phyloP scores from a whole-genome alignment of 371 early-diverging fungal species.

The Mortierella sp. region DNA sequence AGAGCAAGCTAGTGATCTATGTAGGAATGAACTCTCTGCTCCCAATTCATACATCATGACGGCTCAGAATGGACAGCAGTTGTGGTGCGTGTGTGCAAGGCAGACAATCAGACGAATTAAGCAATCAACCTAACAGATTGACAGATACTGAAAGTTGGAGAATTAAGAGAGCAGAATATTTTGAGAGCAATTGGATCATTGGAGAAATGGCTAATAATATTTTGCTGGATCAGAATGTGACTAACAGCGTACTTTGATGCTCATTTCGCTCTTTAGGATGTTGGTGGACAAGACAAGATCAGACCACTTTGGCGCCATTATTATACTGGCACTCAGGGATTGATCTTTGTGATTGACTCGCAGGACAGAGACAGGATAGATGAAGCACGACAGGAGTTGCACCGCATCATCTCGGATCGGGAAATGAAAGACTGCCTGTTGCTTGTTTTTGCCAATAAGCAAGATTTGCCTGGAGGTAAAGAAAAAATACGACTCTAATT shows the following conservation, averaged over 20 bases:
- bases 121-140: too few species aligned
- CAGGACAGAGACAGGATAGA: slow-evolving; percentile 86
- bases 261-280: slow-evolving; percentile 68
- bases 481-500: too few species aligned
- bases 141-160: neutral
- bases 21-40: neutral
- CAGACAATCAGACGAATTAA: too few species aligned
- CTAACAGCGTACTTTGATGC: neutral
- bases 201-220: slow-evolving; percentile 19
- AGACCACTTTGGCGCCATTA: slow-evolving; percentile 92
- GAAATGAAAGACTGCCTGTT: slow-evolving; percentile 88
- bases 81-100: too few species aligned
- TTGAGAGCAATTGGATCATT: slow-evolving; percentile 12
- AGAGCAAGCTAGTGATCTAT: too few species aligned
- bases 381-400: slow-evolving; percentile 87
- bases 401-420: slow-evolving; percentile 83
- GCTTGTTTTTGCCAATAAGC: slow-evolving; percentile 91
- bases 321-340: slow-evolving; percentile 88
- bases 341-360: slow-evolving; percentile 92
- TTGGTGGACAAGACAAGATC: slow-evolving; percentile 93
- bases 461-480: slow-evolving; percentile 82
- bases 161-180: neutral
- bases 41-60: neutral
- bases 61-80: too few species aligned
- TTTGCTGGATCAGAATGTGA: neutral